Percentiles rank a stretch among this genome's conserved stretches.
These are phyloP conservation scores for Neofusicoccum kwambonambiense DNA, from an alignment of 2,329 filamentous ascomycete genomes.

Conservation along the genomic window DNA sequence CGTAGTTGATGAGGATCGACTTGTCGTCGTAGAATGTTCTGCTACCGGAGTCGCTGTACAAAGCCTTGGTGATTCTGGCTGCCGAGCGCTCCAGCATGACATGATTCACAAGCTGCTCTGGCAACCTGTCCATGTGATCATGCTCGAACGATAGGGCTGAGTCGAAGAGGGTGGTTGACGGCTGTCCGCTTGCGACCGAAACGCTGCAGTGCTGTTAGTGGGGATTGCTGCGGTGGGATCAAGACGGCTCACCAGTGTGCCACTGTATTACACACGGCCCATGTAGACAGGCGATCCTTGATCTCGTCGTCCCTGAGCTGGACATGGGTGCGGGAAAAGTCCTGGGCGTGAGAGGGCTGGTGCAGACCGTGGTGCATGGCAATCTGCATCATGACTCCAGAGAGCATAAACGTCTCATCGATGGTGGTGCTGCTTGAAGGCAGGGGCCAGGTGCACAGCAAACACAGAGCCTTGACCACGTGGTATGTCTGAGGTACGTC, in stretches of 20 bases:
- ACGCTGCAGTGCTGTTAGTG: conserved; percentile 48
- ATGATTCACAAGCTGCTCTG: conserved; percentile 13
- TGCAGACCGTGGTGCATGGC: conserved; percentile 82
- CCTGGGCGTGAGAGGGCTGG: conserved; percentile 76
- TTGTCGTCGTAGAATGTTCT: conserved; percentile 18
- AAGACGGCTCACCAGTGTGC: conserved; percentile 60
- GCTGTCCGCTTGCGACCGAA: conserved; percentile 80
- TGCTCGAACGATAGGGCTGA: conserved; percentile 59
- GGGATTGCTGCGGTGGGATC: conserved; percentile 15
- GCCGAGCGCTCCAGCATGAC: conserved; percentile 19
- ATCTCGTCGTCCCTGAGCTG: conserved; percentile 77
- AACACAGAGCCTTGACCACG: conserved; percentile 76
- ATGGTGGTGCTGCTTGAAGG: conserved; percentile 78
- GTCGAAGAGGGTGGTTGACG: conserved; percentile 74
- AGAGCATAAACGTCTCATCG: conserved; percentile 78
- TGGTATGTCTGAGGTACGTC: conserved; percentile 77
- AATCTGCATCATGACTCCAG: conserved; percentile 83
- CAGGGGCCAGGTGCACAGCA: conserved; percentile 79
- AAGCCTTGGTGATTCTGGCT: conserved; percentile 17
- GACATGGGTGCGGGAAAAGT: conserved; percentile 73
- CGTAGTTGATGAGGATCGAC: conserved; percentile 19
- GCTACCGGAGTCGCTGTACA: conserved; percentile 19
- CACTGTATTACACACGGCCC: conserved; percentile 83
- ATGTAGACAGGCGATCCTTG: conserved; percentile 74
- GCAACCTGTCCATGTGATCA: conserved; percentile 34